Evolutionary conservation across 2,329 filamentous ascomycete genomes (phyloP).

Genomic region (Cadophora malorum): DNA sequence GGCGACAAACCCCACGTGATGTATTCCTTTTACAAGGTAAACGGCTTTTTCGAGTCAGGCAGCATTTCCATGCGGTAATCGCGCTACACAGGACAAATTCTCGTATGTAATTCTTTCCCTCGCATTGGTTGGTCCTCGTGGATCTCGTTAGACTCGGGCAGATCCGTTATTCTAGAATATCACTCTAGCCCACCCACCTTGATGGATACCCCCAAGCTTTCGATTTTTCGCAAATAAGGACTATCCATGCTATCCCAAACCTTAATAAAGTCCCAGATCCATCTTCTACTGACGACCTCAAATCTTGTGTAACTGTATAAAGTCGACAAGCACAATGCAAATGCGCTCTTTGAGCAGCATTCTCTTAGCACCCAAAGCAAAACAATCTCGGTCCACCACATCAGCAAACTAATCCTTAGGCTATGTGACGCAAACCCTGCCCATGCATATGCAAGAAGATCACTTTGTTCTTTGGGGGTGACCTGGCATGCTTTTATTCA

Average conservation of each 20-base stretch:
- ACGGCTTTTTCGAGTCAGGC: background rate
- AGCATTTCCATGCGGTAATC: background rate
- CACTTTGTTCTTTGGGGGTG: constrained; percentile 1
- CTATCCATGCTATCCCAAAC: background rate
- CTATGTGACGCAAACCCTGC: constrained; percentile 18
- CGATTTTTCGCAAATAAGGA: background rate
- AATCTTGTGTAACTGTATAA: background rate
- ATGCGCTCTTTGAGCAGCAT: background rate
- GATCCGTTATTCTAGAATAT: background rate
- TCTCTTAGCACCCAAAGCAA: too few species aligned
- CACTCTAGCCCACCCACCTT: background rate
- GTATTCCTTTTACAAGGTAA: background rate
- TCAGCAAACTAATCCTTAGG: background rate
- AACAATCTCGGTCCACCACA: too few species aligned
- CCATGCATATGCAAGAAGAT: constrained; percentile 24
- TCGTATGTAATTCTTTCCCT: background rate
- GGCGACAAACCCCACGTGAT: background rate
- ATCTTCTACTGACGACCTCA: background rate
- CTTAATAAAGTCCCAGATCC: background rate
- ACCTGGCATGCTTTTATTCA: background rate
- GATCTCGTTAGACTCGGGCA: background rate
- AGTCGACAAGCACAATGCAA: background rate
- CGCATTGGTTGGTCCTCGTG: too few species aligned
- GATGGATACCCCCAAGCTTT: background rate
- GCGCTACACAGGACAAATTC: background rate